Conservation (phyloP, 2,329 filamentous ascomycete species). For the Gliomastix tumulicola region DNA sequence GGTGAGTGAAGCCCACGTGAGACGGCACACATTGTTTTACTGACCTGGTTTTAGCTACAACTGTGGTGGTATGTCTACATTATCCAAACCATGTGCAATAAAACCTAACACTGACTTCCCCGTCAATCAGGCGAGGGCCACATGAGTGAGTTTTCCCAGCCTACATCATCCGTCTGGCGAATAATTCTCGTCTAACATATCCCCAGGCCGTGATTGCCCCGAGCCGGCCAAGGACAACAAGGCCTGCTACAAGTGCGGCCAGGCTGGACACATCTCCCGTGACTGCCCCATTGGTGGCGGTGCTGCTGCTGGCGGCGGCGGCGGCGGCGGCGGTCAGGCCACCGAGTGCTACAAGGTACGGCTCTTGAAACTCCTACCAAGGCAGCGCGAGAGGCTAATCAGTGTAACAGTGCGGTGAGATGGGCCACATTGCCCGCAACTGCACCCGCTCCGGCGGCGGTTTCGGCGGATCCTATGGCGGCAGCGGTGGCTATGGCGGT, state of each 20-base stretch:
- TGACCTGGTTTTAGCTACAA: slow-evolving; percentile 58
- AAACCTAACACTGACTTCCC: not conserved
- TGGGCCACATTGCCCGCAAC: slow-evolving; percentile 93
- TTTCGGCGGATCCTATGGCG: slow-evolving; percentile 36
- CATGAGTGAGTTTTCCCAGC: slow-evolving; percentile 54
- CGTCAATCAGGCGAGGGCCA: slow-evolving; percentile 54
- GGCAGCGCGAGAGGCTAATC: not conserved
- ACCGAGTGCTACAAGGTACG: slow-evolving; percentile 90
- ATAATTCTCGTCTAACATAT: slow-evolving; percentile 9
- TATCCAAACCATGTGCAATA: not conserved
- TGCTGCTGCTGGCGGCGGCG: slow-evolving; percentile 37
- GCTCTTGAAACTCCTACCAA: not conserved
- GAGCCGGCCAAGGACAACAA: slow-evolving; percentile 81
- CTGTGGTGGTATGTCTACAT: slow-evolving; percentile 59
- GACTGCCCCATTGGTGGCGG: slow-evolving; percentile 61
- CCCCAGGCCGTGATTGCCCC: slow-evolving; percentile 80
- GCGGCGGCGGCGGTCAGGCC: slow-evolving; percentile 35
- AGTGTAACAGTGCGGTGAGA: slow-evolving; percentile 83
- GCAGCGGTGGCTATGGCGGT: slow-evolving; percentile 38
- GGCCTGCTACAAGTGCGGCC: slow-evolving; percentile 72
- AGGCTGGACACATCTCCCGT: slow-evolving; percentile 84
- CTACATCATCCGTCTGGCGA: not conserved
- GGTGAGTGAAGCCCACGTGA: slow-evolving; percentile 42
- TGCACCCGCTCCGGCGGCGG: slow-evolving; percentile 61
- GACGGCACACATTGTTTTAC: slow-evolving; percentile 5